These are phyloP conservation scores for Pseudozyma flocculosa DNA, from an alignment of 1,284 basidiomycete species.

Conservation along the genomic window DNA sequence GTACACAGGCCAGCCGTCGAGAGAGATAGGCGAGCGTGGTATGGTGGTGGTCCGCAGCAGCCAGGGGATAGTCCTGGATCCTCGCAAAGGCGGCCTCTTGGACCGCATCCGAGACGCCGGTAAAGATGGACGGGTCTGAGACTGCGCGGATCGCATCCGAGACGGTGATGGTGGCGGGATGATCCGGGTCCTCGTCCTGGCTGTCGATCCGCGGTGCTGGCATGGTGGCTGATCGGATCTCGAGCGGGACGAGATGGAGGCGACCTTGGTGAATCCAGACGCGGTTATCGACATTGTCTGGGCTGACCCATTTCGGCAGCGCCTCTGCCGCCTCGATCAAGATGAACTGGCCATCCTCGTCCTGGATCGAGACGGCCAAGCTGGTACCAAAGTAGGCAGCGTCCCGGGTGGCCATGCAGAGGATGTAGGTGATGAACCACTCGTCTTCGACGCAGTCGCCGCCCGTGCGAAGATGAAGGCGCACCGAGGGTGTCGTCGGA, in stretches of 20 bases:
- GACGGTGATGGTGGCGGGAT: slow-evolving; percentile 61
- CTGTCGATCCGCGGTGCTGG: slow-evolving; percentile 60
- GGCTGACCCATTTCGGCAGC: slow-evolving; percentile 86
- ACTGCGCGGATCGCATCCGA: slow-evolving; percentile 71
- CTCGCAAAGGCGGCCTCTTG: slow-evolving; percentile 29
- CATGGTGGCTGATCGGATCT: slow-evolving; percentile 64
- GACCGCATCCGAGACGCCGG: slow-evolving; percentile 61
- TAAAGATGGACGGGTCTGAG: slow-evolving; percentile 64
- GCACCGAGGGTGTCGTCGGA: neutral
- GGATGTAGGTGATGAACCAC: slow-evolving; percentile 87
- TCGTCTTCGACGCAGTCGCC: slow-evolving; percentile 88
- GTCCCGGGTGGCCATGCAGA: slow-evolving; percentile 9
- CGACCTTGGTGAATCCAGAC: slow-evolving; percentile 84
- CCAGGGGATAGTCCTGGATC: slow-evolving; percentile 63
- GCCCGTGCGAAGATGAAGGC: slow-evolving; percentile 24
- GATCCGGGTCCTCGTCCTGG: slow-evolving; percentile 63
- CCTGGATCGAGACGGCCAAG: slow-evolving; percentile 63
- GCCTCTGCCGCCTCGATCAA: slow-evolving; percentile 93
- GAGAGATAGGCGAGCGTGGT: slow-evolving; percentile 78
- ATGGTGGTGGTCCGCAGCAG: slow-evolving; percentile 71
- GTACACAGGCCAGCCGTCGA: slow-evolving; percentile 71
- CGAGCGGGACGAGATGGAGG: slow-evolving; percentile 81
- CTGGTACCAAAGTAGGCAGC: slow-evolving; percentile 9
- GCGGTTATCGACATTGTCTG: slow-evolving; percentile 85
- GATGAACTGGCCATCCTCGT: slow-evolving; percentile 93